Conservation (phyloP, 495 filamentous ascomycete species). For the Penicillium subrubescens region DNA sequence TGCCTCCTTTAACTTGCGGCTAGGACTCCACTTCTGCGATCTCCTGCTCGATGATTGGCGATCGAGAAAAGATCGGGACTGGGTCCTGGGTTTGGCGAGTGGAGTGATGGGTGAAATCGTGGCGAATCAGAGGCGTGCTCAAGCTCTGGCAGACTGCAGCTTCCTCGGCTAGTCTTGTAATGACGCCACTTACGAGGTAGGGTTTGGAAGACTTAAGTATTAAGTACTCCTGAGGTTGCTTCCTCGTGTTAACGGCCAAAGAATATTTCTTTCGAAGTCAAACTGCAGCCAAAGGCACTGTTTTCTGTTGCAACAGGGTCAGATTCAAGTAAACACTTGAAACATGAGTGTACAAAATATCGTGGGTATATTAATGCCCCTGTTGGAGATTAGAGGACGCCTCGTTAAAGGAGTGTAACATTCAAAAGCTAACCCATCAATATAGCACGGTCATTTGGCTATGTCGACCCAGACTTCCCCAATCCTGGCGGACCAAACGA, state of each 20-base stretch:
- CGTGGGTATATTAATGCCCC: neutral
- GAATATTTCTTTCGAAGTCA: neutral
- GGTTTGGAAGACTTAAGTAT: neutral
- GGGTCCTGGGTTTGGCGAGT: neutral
- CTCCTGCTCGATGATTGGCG: neutral
- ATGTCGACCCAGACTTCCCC: constrained; percentile 18
- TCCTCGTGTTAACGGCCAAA: neutral
- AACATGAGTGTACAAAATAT: neutral
- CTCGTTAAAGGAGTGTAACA: neutral
- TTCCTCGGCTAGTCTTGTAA: neutral
- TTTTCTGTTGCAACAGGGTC: neutral
- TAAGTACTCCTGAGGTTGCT: neutral
- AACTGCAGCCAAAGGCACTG: neutral
- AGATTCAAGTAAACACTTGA: no score
- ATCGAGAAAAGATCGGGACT: neutral
- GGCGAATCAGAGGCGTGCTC: neutral
- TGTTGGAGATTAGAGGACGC: no score
- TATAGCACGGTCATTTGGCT: constrained; percentile 15
- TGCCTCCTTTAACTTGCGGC: neutral
- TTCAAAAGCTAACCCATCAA: neutral
- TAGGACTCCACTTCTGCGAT: constrained; percentile 1
- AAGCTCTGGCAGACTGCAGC: neutral
- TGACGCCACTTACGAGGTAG: constrained; percentile 4
- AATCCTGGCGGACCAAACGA: constrained; percentile 14
- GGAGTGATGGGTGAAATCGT: neutral